A percentile compares a stretch with the other conserved stretches of the same genome.
Conservation (phyloP, 2,329 filamentous ascomycete species). For the Alternaria sp. region DNA sequence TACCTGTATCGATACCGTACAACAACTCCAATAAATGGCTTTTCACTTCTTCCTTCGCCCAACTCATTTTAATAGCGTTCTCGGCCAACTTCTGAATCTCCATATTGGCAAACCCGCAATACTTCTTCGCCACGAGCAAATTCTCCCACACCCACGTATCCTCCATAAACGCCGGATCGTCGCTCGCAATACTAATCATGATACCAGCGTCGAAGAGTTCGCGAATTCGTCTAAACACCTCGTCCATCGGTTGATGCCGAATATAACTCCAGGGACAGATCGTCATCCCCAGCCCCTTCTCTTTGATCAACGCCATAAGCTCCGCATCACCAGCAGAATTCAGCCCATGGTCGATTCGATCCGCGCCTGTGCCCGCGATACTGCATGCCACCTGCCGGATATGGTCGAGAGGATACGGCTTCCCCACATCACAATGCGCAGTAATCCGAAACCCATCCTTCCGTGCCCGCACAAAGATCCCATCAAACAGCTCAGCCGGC, state of each 20-base stretch:
- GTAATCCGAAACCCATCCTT: conserved; percentile 57
- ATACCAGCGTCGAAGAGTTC: conserved; percentile 52
- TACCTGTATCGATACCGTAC: not conserved
- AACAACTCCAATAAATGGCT: not conserved
- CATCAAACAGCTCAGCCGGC: not conserved
- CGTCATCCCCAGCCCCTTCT: conserved; percentile 48
- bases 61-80: conserved; percentile 57
- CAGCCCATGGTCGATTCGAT: conserved; percentile 54
- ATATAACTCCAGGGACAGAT: conserved; percentile 53
- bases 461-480: conserved; percentile 4
- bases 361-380: conserved; percentile 38
- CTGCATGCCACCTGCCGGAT: conserved; percentile 42
- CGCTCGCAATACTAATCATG: conserved; percentile 22
- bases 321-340: conserved; percentile 46
- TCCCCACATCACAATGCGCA: conserved; percentile 60
- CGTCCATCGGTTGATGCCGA: conserved; percentile 46
- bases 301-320: conserved; percentile 42
- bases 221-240: conserved; percentile 44
- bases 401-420: conserved; percentile 56
- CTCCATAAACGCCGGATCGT: conserved; percentile 59
- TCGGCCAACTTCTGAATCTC: conserved; percentile 53
- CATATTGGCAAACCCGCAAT: conserved; percentile 49
- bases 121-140: conserved; percentile 52
- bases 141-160: conserved; percentile 59
- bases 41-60: conserved; percentile 47